Percentiles rank a stretch among this genome's conserved stretches.
phyloP scores from a whole-genome alignment of 805 yeast species.

The Candida jianshihensis region DNA sequence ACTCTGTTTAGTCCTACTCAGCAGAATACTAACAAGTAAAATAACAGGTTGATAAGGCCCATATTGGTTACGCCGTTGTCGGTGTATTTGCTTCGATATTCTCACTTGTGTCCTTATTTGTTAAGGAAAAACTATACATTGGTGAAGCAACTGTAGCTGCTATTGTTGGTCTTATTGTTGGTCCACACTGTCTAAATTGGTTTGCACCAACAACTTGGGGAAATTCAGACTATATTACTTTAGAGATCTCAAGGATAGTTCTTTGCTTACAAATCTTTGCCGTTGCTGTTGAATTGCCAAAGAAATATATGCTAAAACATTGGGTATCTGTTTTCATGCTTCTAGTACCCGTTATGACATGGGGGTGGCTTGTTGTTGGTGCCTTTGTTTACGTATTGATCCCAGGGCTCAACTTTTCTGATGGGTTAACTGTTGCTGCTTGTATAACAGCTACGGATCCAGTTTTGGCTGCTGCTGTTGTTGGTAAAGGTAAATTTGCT shows the following conservation, averaged over 20 bases:
- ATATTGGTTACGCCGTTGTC: constrained; percentile 79
- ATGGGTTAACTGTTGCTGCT: constrained; percentile 69
- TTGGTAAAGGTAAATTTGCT: constrained; percentile 90
- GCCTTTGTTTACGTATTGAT: constrained; percentile 72
- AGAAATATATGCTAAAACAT: constrained; percentile 79
- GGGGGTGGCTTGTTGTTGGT: constrained; percentile 83
- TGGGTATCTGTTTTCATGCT: constrained; percentile 71
- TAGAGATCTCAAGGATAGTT: constrained; percentile 78
- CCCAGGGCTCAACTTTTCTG: constrained; percentile 65
- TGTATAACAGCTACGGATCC: constrained; percentile 96
- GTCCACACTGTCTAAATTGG: constrained; percentile 83
- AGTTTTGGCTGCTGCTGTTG: constrained; percentile 90
- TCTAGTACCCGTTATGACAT: constrained; percentile 81
- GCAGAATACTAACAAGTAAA: neutral
- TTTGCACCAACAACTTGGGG: constrained; percentile 84
- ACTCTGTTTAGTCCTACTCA: neutral
- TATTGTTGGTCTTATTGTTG: constrained; percentile 77
- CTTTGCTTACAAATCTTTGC: constrained; percentile 87
- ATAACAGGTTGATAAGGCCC: constrained; percentile 50
- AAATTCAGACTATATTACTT: constrained; percentile 70
- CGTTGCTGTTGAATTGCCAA: constrained; percentile 89
- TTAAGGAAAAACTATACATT: constrained; percentile 76
- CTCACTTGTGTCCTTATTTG: constrained; percentile 71
- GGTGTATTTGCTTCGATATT: constrained; percentile 79
- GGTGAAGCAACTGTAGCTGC: constrained; percentile 93